Evolutionary conservation across 345 rosid species (phyloP).

Genomic region (Gossypium sturtianum): DNA sequence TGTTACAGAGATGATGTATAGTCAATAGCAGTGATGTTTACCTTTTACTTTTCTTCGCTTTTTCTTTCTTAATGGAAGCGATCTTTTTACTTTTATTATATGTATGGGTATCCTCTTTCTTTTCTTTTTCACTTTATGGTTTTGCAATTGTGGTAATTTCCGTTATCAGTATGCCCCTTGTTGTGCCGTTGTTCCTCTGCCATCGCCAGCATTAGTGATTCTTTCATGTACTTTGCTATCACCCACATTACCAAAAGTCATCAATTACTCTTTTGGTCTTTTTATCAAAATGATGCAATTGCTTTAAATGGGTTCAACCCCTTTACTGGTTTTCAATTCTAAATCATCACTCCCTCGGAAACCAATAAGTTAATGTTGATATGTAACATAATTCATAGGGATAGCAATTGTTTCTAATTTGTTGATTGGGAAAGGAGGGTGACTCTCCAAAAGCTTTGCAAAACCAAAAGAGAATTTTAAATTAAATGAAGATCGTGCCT

Average conservation of each 20-base stretch:
- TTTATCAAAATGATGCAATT: constrained; percentile 7
- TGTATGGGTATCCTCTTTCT: neutral
- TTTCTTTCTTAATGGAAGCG: constrained; percentile 16
- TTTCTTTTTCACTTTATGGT: constrained; percentile 12
- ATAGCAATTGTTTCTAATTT: no score
- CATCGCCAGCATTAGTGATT: constrained; percentile 4
- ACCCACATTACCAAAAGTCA: constrained; percentile 11
- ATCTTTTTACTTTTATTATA: neutral
- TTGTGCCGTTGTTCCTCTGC: neutral
- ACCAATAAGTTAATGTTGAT: neutral
- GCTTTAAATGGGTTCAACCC: constrained; percentile 3
- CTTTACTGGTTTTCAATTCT: neutral
- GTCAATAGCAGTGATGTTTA: constrained; percentile 30
- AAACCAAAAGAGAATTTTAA: neutral
- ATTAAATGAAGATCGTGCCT: neutral
- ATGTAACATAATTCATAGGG: neutral
- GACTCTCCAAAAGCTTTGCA: no score
- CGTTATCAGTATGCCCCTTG: neutral
- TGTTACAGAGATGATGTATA: constrained; percentile 36
- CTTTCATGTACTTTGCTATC: neutral
- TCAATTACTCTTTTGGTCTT: constrained; percentile 10
- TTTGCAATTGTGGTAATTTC: constrained; percentile 15
- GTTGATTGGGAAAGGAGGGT: neutral
- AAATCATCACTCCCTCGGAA: neutral
- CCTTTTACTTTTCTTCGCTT: constrained; percentile 8